Evolutionary conservation across 768 basidiomycete genomes (phyloP).

Genomic region (Termitomyces sp.): DNA sequence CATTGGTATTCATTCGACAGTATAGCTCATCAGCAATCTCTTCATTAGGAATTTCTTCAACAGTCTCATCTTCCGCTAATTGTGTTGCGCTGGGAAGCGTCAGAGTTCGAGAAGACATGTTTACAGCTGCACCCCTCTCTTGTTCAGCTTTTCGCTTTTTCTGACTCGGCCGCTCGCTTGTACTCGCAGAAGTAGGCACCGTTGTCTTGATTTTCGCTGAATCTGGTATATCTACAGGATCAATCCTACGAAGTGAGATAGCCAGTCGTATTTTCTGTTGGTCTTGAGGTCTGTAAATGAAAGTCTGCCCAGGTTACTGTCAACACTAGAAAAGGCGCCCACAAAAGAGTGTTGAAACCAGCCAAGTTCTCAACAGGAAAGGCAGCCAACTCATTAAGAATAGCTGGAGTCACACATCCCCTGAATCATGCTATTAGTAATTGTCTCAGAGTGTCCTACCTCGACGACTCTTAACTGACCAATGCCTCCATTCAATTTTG

Average conservation of each 20-base stretch:
- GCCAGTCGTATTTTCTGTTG: constrained; percentile 59
- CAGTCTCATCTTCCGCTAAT: constrained; percentile 31
- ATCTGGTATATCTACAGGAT: constrained; percentile 50
- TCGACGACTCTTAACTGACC: constrained; percentile 34
- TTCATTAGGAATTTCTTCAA: constrained; percentile 38
- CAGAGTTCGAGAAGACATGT: not conserved
- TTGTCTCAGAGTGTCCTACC: not conserved
- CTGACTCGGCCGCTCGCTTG: constrained; percentile 22
- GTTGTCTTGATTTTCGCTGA: constrained; percentile 25
- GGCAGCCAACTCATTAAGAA: constrained; percentile 44
- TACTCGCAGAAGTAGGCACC: not conserved
- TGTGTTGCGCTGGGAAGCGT: constrained; percentile 12
- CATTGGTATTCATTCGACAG: constrained; percentile 47
- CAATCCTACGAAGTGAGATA: constrained; percentile 46
- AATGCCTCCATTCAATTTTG: constrained; percentile 72
- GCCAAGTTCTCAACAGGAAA: constrained; percentile 34
- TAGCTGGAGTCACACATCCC: constrained; percentile 66
- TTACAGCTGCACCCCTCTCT: constrained; percentile 11
- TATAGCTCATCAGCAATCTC: constrained; percentile 66
- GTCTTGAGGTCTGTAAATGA: constrained; percentile 44
- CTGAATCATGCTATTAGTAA: constrained; percentile 26
- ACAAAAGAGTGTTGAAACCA: constrained; percentile 54
- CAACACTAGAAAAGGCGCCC: constrained; percentile 11
- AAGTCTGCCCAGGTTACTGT: not conserved
- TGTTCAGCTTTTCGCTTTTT: constrained; percentile 40